phyloP scores from a whole-genome alignment of 331 rosid genomes.

The Saraca asoca region DNA sequence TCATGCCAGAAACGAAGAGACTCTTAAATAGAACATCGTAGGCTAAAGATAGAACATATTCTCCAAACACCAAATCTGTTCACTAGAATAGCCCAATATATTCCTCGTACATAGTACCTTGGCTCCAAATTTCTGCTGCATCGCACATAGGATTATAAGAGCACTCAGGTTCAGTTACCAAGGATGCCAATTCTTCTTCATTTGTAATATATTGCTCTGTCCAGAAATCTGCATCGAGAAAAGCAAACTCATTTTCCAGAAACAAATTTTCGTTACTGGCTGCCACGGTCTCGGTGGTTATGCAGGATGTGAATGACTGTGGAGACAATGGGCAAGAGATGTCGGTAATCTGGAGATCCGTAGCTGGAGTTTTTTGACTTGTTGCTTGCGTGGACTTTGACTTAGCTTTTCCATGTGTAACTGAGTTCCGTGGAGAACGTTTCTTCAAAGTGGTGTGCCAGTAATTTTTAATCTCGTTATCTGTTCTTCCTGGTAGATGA shows the following conservation, averaged over 20 bases:
- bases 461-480: conserved; percentile 69
- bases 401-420: conserved; percentile 1
- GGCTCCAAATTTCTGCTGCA: conserved; percentile 37
- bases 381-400: not conserved
- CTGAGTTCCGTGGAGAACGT: not conserved
- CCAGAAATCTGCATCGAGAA: conserved; percentile 46
- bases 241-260: conserved; percentile 34
- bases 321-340: conserved; percentile 22
- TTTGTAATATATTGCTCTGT: conserved; percentile 46
- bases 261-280: conserved; percentile 5
- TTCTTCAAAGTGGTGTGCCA: conserved; percentile 76
- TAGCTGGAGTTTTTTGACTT: not conserved
- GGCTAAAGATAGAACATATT: too few relatives aligned
- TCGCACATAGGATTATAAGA: conserved; percentile 31
- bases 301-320: conserved; percentile 32
- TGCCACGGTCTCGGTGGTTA: conserved; percentile 3
- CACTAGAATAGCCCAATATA: not conserved
- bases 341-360: conserved; percentile 23
- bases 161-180: conserved; percentile 25
- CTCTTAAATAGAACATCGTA: too few relatives aligned
- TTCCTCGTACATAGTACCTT: not conserved
- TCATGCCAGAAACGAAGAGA: too few relatives aligned
- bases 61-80: too few relatives aligned
- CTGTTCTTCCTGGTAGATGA: conserved; percentile 67
- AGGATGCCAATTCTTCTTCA: conserved; percentile 1